Evolutionary conservation across 306 rosid species (phyloP), one percentile per base, ranked within the genome.

Genomic region (Begonia peltatifolia): DNA sequence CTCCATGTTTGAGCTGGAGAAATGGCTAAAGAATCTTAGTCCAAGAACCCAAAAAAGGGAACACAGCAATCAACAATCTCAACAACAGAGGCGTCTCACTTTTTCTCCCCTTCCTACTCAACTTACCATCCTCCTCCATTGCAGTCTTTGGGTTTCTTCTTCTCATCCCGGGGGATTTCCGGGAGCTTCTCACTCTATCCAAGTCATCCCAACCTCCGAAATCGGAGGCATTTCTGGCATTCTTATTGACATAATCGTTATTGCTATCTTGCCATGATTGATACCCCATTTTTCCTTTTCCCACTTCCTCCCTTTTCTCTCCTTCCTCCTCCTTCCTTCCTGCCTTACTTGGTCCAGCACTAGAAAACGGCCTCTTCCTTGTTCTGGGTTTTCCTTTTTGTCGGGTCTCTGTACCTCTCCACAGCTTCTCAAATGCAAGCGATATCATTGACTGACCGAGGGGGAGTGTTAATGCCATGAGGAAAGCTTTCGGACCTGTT

Each of bases 151-250:
- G 62, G 15, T 78, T 62, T 9, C 74, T 75, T 10, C 63, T 59
- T 44, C 42, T 54, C 54, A 23, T 55, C 23, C 44, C 62, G 54
- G 81, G 63, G 12, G 76, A 46, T 25, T 47, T 74, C 47, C 51
- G 50, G 9, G 65, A 36, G 2, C 68, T 59, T 66, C 79, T 62
- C 55, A 48, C 52, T 71, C 82, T 63, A 58, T 83, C 95, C 54
- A 90, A 69, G 60, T 90, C 94, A 62, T 85, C 99, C 99, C 95
- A 90, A 55, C 99, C 99, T 30, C 99, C 95, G 42, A 76, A 75
- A 44, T 71, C 54, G 9, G 67, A 54, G 11, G 57, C 65, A 62
- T 46, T 62, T 60, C 4, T 65, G 14, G 59, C 63, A 22, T 66
- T 73, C 23, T 61, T 72, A 18, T 63, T 68, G 50, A 54, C 82